Conservation (phyloP, 768 basidiomycete species). For the Amanita jacksonii region DNA sequence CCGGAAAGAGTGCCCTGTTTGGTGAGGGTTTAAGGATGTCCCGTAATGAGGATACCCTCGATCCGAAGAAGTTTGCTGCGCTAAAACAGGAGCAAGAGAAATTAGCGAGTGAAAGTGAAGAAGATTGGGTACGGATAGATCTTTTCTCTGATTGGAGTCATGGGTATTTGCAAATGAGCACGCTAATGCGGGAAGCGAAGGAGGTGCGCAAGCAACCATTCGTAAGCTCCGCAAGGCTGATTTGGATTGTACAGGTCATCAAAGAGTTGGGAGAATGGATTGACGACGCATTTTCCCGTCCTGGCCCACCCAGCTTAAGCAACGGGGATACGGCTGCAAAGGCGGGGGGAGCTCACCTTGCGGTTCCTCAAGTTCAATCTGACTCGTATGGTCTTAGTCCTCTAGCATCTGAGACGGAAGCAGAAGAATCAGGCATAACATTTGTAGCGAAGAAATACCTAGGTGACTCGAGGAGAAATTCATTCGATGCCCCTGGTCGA, state of each 20-base stretch:
- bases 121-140: constrained; percentile 92
- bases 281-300: constrained; percentile 51
- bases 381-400: not conserved
- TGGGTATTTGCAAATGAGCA: constrained; percentile 93
- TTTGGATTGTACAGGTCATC: constrained; percentile 17
- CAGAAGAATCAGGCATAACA: constrained; percentile 8
- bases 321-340: not conserved
- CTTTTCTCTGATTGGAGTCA: constrained; percentile 96
- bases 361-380: too few species aligned
- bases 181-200: constrained; percentile 74
- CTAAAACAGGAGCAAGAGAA: constrained; percentile 52
- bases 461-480: constrained; percentile 2
- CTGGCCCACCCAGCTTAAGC: not conserved
- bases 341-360: not conserved
- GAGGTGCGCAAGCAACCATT: constrained; percentile 28
- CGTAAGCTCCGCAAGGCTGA: constrained; percentile 4
- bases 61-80: constrained; percentile 23
- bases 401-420: constrained; percentile 1
- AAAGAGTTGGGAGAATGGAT: constrained; percentile 87
- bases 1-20: constrained; percentile 52
- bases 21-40: constrained; percentile 61
- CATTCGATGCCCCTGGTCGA: not conserved
- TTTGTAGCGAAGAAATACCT: constrained; percentile 7
- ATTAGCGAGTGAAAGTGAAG: constrained; percentile 63
- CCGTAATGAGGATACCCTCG: constrained; percentile 24